Percentiles rank a stretch among this genome's conserved stretches.
Conservation (phyloP, 129 eudicot genomes). For the Pseudognaphalium luteoalbum region DNA sequence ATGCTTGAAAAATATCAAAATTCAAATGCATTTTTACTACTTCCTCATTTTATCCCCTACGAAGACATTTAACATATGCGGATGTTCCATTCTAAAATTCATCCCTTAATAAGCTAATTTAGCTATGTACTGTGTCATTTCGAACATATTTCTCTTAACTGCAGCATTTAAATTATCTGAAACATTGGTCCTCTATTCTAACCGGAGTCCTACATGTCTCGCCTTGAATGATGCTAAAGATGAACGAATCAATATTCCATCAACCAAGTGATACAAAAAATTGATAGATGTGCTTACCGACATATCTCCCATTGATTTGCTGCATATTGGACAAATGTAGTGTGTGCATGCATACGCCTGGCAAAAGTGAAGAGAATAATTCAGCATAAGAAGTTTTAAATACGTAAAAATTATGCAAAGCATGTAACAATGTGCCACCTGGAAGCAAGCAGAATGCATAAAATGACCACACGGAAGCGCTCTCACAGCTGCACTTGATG, state of each 20-base stretch:
- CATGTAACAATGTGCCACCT: conserved; percentile 45
- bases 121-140: background rate
- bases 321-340: conserved; percentile 92
- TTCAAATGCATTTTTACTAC: background rate
- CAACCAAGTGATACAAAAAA: conserved; percentile 9
- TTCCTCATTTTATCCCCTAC: background rate
- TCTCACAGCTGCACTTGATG: conserved; percentile 88
- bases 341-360: conserved; percentile 91
- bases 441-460: conserved; percentile 99
- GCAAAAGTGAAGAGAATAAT: conserved; percentile 14
- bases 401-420: background rate
- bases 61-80: background rate
- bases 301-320: conserved; percentile 99
- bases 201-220: background rate
- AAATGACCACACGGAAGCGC: conserved; percentile 98
- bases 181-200: background rate
- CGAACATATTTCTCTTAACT: background rate
- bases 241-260: background rate
- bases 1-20: background rate
- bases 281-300: conserved; percentile 60
- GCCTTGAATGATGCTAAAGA: background rate
- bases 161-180: background rate
- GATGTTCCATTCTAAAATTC: background rate
- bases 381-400: background rate
- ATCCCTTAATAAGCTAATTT: background rate